Evolutionary conservation across 352 stramenopile species (phyloP).

Genomic region (Pythium aristosporum): DNA sequence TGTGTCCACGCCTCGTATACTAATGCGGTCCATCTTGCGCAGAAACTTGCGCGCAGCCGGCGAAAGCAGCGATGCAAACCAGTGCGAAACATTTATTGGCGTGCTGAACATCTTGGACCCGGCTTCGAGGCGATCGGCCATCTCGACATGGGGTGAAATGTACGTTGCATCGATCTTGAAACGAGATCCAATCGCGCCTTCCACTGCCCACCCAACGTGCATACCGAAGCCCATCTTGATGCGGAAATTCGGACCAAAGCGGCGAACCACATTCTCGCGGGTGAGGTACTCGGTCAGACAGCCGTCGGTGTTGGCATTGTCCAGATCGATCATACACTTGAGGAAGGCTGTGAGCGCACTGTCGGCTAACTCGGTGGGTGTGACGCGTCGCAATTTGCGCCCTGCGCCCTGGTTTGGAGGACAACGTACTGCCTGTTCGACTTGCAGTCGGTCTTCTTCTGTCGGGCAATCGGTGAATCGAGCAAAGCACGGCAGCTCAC

Average conservation of each 20-base stretch:
- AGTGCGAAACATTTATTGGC: constrained; percentile 85
- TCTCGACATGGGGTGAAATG: constrained; percentile 94
- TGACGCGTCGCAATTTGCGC: constrained; percentile 64
- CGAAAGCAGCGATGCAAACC: constrained; percentile 70
- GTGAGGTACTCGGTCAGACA: constrained; percentile 68
- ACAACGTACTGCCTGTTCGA: constrained; percentile 70
- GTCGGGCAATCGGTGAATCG: constrained; percentile 78
- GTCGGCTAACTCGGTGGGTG: constrained; percentile 90
- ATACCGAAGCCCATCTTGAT: constrained; percentile 95
- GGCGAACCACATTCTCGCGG: constrained; percentile 72
- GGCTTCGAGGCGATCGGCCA: constrained; percentile 92
- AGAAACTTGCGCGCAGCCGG: constrained; percentile 68
- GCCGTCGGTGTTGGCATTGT: constrained; percentile 80
- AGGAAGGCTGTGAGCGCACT: constrained; percentile 94
- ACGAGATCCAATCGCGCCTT: constrained; percentile 94
- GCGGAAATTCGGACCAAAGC: constrained; percentile 76
- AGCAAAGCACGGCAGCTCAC: constrained; percentile 75
- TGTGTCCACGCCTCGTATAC: constrained; percentile 74
- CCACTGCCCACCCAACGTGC: constrained; percentile 95
- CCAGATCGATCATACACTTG: constrained; percentile 91
- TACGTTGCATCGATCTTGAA: constrained; percentile 98
- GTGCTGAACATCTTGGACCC: constrained; percentile 92
- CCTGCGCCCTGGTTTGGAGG: constrained; percentile 64
- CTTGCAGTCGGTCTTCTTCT: constrained; percentile 68
- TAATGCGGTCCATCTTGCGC: constrained; percentile 86